Base-by-base conservation (phyloP, 805 yeast genomes). In the Zygosaccharomyces bailii region DNA sequence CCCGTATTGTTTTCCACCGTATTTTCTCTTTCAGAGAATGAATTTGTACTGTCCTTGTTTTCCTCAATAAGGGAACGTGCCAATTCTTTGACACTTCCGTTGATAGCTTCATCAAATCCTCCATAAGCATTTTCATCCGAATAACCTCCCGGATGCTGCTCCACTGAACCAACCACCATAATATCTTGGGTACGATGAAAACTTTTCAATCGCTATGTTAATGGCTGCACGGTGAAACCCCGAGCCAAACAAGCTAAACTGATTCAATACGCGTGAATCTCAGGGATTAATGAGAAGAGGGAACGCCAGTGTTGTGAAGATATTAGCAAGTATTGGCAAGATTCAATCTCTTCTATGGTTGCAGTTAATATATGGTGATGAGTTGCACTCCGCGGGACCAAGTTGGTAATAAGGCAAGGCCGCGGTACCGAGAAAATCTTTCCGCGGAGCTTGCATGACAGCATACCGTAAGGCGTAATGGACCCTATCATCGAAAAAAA, bases 1-100 rank as follows among this genome's bases (percentile, higher is more conserved):
- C 63, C 63, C 11, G 24, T 13, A 9, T n/a, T 10, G 2, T 34
- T 40, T 14, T 24, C 43, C 13, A 14, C 35, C 29, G 33, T 35
- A n/a, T 13, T 16, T 3, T 25, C 35, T n/a, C 11, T 19, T 2
- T 17, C 42, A 1, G 13, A 10, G 10, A 27, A 11, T n/a, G 31
- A 11, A 4, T 30, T 10, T 21, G 17, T 42, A 8, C 24, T 17
- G 14, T 18, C 38, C 30, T 24, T 21, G 2, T 18, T 33, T 6
- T 24, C 30, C 17, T 17, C 30, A 24, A 37, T 13, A 25, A 37
- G 30, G 7, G 32, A 16, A 3, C 30, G 23, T 4, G 21, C 40
- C 7, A 24, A 13, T 4, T 16, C 32, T 24, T 20, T 37, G 6
- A 37, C 40, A 16, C 21, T 24, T 5, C 30, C 21, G 2, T 25